These are phyloP conservation scores for Leptomonas pyrrhocoris DNA, from an alignment of 208 protist species.

Conservation along the genomic window DNA sequence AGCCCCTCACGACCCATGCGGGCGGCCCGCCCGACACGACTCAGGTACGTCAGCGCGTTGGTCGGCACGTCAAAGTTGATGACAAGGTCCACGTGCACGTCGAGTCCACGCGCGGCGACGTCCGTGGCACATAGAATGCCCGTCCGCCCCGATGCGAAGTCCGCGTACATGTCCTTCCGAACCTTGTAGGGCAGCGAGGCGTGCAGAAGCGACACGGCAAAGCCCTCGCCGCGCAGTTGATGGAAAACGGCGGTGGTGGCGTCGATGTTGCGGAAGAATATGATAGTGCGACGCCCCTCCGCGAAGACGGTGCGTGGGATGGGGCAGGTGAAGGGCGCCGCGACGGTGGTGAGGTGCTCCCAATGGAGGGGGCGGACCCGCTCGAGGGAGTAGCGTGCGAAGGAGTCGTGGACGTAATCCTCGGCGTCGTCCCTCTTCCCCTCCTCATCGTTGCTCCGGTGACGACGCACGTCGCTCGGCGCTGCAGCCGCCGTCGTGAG, in stretches of 20 bases:
- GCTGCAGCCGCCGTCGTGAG: not conserved
- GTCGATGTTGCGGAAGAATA: conserved; percentile 82
- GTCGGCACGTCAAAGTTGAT: conserved; percentile 89
- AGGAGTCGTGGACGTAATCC: conserved; percentile 42
- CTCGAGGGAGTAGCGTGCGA: conserved; percentile 54
- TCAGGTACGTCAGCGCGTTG: conserved; percentile 78
- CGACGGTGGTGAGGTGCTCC: conserved; percentile 75
- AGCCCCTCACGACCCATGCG: conserved; percentile 76
- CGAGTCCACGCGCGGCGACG: conserved; percentile 82
- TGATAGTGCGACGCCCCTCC: conserved; percentile 54
- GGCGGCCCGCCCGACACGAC: conserved; percentile 70
- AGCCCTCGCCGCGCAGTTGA: conserved; percentile 64
- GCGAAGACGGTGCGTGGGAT: conserved; percentile 67
- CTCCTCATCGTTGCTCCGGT: too few species aligned
- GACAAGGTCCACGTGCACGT: conserved; percentile 87
- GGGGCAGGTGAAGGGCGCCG: conserved; percentile 76
- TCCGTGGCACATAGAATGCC: conserved; percentile 92
- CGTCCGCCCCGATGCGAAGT: conserved; percentile 80
- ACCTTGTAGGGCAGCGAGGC: conserved; percentile 66
- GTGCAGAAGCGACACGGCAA: conserved; percentile 71
- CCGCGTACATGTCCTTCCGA: conserved; percentile 61
- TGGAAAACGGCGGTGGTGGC: conserved; percentile 76
- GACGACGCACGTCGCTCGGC: not conserved
- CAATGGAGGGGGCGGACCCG: conserved; percentile 67
- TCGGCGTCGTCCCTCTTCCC: conserved; percentile 6